Evolutionary conservation across 2,329 filamentous ascomycete species (phyloP), one percentile per base, ranked within the genome.

Genomic region (Berkeleyomyces rouxiae): DNA sequence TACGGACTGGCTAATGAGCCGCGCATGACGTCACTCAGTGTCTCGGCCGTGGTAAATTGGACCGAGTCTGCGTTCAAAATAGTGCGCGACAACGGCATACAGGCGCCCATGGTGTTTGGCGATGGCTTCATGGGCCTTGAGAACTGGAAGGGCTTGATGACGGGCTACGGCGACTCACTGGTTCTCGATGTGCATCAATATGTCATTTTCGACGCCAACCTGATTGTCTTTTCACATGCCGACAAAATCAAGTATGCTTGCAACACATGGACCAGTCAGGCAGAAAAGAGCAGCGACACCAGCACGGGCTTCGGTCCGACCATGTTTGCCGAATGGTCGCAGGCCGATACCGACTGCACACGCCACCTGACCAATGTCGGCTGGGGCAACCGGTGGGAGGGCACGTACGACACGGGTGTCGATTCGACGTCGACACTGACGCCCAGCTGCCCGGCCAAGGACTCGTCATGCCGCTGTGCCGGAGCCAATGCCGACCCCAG

Each of bases 111-210:
- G 63, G 85, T 95, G 46, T 93, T 99, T 70, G 92, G 91, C 62
- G 93, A 99, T 73, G 93, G 93, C 33, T 99, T 99, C 77, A 83
- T 95, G 75, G 92, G 92, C 9, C 81, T 97, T 3, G 79, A 80
- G 67, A 92, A 95, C 70, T 99, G 93, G 93, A 85, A 96, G 71
- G 89, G 88, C 47, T 80, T 87, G 71, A 81, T 97, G 67, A 82
- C 86, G 67, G 78, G 80, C 31, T 81, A 87, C 70, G 78, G 85
- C 57, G 81, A 85, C 66, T 44, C 47, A 1, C 78, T 97, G 67
- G 82, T 95, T 16, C 82, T 99, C n/a, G 93, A 99, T 74, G 93
- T 95, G 44, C 93, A 99, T 74, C 92, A 97, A 73, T 99, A 99
- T 73, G 89, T 95, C 70, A 96, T 96, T 73, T 99, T 99, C 80